Conservation (phyloP, 2,329 filamentous ascomycete genomes). For the Scedosporium dehoogii region DNA sequence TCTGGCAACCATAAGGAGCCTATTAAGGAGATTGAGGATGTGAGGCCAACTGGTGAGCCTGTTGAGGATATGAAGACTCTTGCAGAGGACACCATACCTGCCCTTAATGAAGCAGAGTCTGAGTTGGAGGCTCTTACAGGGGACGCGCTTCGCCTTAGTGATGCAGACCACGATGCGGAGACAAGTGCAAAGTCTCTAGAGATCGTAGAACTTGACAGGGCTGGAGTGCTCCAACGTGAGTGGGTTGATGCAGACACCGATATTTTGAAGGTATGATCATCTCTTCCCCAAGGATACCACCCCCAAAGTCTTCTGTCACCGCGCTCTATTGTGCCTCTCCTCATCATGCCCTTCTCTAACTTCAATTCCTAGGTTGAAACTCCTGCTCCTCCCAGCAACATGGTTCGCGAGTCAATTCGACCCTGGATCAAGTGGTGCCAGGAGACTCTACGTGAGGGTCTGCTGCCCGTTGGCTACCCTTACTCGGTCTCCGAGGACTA, state of each 20-base stretch:
- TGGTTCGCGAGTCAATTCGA: slow-evolving; percentile 15
- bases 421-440: slow-evolving; percentile 23
- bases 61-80: too few species aligned
- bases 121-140: too few species aligned
- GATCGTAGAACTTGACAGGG: slow-evolving; percentile 27
- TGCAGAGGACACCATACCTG: too few species aligned
- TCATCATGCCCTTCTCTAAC: not conserved
- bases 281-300: not conserved
- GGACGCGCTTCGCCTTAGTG: too few species aligned
- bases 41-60: too few species aligned
- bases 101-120: too few species aligned
- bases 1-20: too few species aligned
- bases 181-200: slow-evolving; percentile 12
- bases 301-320: not conserved
- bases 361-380: not conserved
- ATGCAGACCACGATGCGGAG: too few species aligned
- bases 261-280: slow-evolving; percentile 16
- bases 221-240: slow-evolving; percentile 22
- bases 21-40: too few species aligned
- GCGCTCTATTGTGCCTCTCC: not conserved
- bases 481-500: slow-evolving; percentile 82
- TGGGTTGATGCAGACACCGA: slow-evolving; percentile 23
- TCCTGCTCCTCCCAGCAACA: not conserved
- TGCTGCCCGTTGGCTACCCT: slow-evolving; percentile 81
- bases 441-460: slow-evolving; percentile 51